These are phyloP conservation scores for Phoma sp. DNA, from an alignment of 2,329 filamentous ascomycete genomes.

Conservation along the genomic window DNA sequence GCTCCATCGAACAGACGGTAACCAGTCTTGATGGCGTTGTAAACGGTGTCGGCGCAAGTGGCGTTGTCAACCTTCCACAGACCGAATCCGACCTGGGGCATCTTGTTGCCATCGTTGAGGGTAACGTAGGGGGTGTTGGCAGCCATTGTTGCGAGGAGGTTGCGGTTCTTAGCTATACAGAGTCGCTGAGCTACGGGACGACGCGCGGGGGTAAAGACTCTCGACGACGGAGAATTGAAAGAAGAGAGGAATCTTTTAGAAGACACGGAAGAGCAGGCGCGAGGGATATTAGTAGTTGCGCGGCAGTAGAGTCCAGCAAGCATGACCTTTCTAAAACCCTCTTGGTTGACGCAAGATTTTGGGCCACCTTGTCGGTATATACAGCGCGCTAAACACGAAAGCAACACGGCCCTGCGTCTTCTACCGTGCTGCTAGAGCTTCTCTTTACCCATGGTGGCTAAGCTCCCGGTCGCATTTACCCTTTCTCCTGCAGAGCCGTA, in stretches of 20 bases:
- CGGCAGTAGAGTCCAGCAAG: constrained; percentile 24
- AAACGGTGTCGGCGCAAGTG: constrained; percentile 75
- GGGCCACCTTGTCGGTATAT: constrained; percentile 27
- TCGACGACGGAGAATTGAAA: constrained; percentile 17
- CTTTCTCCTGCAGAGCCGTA: constrained; percentile 17
- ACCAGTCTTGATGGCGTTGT: constrained; percentile 58
- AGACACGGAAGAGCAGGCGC: constrained; percentile 19
- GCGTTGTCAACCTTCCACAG: constrained; percentile 84
- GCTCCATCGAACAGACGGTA: constrained; percentile 41
- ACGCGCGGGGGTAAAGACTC: constrained; percentile 9
- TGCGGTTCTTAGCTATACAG: constrained; percentile 9
- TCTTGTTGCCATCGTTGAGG: constrained; percentile 62
- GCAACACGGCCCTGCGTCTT: constrained; percentile 29
- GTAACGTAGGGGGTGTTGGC: constrained; percentile 36
- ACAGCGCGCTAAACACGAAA: constrained; percentile 29
- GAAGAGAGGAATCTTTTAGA: neutral
- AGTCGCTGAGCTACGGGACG: constrained; percentile 11
- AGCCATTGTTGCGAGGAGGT: constrained; percentile 33
- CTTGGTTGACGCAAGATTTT: constrained; percentile 23
- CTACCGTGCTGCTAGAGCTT: constrained; percentile 22
- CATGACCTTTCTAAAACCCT: constrained; percentile 23
- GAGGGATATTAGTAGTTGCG: constrained; percentile 33
- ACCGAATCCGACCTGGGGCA: constrained; percentile 78
- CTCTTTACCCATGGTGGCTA: constrained; percentile 25
- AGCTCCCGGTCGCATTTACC: constrained; percentile 28